Percentiles rank a stretch among this genome's conserved stretches.
phyloP scores from a whole-genome alignment of 257 asterid genomes.

The Catharanthus roseus region DNA sequence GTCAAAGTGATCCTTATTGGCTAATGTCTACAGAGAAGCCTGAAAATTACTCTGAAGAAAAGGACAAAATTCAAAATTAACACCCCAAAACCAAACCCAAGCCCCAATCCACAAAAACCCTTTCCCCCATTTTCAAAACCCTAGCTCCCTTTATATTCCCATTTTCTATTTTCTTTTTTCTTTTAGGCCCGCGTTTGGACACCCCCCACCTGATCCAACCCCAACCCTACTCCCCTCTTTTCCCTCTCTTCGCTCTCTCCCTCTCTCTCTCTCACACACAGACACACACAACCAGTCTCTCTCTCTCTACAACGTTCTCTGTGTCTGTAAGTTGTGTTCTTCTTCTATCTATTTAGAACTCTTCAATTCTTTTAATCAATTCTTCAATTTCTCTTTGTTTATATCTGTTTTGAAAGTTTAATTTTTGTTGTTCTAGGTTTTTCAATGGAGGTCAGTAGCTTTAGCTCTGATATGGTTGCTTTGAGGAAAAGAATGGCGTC shows the following conservation, averaged over 20 bases:
- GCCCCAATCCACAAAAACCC: constrained; percentile 31
- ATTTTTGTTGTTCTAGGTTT: constrained; percentile 10
- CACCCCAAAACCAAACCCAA: no score
- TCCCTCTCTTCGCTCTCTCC: constrained; percentile 10
- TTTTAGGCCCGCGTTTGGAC: constrained; percentile 31
- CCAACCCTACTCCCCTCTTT: constrained; percentile 40
- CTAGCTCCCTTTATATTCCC: no score
- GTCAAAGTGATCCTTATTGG: no score
- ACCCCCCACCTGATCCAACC: no score
- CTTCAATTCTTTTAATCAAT: constrained; percentile 11
- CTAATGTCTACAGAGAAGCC: no score
- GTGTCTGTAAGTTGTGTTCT: neutral
- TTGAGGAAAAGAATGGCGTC: constrained; percentile 30
- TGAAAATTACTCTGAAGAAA: no score
- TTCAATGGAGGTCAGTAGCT: constrained; percentile 57
- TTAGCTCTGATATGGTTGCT: constrained; percentile 39
- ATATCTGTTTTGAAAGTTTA: no score
- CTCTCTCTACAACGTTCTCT: constrained; percentile 19
- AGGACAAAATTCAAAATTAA: no score
- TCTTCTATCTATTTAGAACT: neutral
- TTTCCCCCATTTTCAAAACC: no score
- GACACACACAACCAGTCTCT: constrained; percentile 2
- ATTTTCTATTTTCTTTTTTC: neutral
- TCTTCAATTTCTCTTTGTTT: neutral
- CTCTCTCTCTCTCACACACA: neutral